A percentile compares a stretch with the other conserved stretches of the same genome.
Evolutionary conservation across 2,329 filamentous ascomycete genomes (phyloP).

Genomic region (Alternaria brassicae): DNA sequence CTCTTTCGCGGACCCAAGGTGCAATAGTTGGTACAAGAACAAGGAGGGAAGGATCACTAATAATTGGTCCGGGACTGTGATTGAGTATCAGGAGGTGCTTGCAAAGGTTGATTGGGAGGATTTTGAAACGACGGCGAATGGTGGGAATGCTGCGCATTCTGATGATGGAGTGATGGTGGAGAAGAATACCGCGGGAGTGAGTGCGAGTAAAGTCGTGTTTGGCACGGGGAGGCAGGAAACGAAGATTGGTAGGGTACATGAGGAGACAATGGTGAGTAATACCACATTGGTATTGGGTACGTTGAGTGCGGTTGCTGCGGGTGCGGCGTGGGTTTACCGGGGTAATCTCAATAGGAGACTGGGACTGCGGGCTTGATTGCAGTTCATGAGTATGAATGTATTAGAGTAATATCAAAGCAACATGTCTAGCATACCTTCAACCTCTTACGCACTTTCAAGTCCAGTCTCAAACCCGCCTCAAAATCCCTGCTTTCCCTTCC

Average conservation of each 20-base stretch:
- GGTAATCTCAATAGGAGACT: conserved; percentile 22
- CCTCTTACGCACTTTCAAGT: background rate
- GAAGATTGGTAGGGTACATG: conserved; percentile 53
- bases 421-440: background rate
- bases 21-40: conserved; percentile 65
- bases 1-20: conserved; percentile 63
- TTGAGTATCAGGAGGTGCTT: conserved; percentile 62
- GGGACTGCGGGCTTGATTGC: conserved; percentile 5
- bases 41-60: conserved; percentile 63
- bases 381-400: background rate
- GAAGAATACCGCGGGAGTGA: conserved; percentile 14
- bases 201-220: conserved; percentile 43
- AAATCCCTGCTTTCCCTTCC: conserved; percentile 70
- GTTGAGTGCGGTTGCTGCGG: conserved; percentile 47
- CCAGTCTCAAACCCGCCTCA: conserved; percentile 27
- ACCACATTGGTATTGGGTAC: conserved; percentile 46
- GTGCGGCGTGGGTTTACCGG: conserved; percentile 41
- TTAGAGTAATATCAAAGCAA: background rate
- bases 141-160: background rate
- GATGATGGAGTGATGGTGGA: background rate
- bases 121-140: conserved; percentile 44
- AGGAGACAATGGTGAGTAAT: conserved; percentile 55
- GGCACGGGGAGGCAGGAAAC: conserved; percentile 44
- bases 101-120: conserved; percentile 55
- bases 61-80: conserved; percentile 62